Conservation (phyloP, 371 early-diverging fungal genomes). For the Chytridium lagenaria region DNA sequence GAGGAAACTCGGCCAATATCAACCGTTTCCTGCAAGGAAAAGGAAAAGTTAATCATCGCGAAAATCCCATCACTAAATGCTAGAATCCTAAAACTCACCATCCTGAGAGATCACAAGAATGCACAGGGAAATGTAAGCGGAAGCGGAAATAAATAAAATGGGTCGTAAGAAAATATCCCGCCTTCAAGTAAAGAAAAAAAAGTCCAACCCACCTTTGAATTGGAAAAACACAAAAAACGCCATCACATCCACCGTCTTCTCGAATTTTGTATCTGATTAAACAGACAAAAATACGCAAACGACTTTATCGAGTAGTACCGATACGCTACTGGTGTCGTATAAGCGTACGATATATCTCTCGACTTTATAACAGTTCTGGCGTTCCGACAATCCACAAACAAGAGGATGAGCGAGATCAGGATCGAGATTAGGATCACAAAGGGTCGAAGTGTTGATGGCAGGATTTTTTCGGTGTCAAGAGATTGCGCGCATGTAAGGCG, state of each 20-base stretch:
- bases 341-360: slow-evolving; percentile 78
- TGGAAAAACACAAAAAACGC: slow-evolving; percentile 88
- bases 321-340: slow-evolving; percentile 73
- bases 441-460: slow-evolving; percentile 32
- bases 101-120: background rate
- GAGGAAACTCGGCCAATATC: slow-evolving; percentile 83
- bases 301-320: slow-evolving; percentile 58
- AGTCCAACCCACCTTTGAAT: slow-evolving; percentile 65
- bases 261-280: slow-evolving; percentile 71
- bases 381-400: slow-evolving; percentile 74
- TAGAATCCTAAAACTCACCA: slow-evolving; percentile 2
- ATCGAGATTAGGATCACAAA: slow-evolving; percentile 75
- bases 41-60: background rate
- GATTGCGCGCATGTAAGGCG: slow-evolving; percentile 4
- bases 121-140: slow-evolving; percentile 46
- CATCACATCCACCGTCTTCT: slow-evolving; percentile 68
- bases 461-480: background rate
- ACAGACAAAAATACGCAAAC: slow-evolving; percentile 82
- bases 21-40: slow-evolving; percentile 81
- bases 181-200: background rate
- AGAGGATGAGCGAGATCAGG: slow-evolving; percentile 68
- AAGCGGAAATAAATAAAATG: slow-evolving; percentile 22
- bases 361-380: slow-evolving; percentile 65
- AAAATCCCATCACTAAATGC: no score
- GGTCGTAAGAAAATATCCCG: slow-evolving; percentile 7